phyloP scores from a whole-genome alignment of 257 asterid species.

The Ilex asprella region DNA sequence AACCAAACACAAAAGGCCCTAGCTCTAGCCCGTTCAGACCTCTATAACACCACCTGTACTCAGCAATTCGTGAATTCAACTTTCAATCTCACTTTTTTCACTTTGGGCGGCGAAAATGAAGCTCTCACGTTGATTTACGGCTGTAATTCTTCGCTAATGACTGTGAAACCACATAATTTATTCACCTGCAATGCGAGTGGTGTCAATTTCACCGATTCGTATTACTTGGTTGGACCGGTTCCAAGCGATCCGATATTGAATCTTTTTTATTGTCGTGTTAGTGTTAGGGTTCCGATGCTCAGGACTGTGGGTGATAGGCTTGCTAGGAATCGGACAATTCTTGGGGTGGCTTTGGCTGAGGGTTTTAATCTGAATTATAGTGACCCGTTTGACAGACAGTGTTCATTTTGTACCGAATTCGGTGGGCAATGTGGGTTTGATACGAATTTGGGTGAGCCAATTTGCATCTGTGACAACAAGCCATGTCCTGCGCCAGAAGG shows the following conservation, averaged over 20 bases:
- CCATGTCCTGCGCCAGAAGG: constrained; percentile 24
- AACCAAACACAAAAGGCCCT: constrained; percentile 27
- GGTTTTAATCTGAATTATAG: constrained; percentile 56
- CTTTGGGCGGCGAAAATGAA: constrained; percentile 21
- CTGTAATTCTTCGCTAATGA: constrained; percentile 31
- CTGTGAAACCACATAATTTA: constrained; percentile 21
- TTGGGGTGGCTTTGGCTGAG: constrained; percentile 39
- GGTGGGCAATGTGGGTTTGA: constrained; percentile 62
- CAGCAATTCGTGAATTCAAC: constrained; percentile 34
- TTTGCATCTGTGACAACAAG: constrained; percentile 49
- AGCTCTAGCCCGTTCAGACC: constrained; percentile 42
- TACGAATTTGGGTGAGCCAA: constrained; percentile 18
- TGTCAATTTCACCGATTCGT: constrained; percentile 29
- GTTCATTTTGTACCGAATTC: constrained; percentile 30
- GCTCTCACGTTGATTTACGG: constrained; percentile 39
- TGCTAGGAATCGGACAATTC: constrained; percentile 17
- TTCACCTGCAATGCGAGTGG: constrained; percentile 28
- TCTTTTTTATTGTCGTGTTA: constrained; percentile 20
- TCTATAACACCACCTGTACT: constrained; percentile 37
- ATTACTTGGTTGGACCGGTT: constrained; percentile 36
- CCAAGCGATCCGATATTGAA: constrained; percentile 38
- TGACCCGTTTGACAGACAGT: constrained; percentile 35
- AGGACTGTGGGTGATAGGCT: constrained; percentile 27
- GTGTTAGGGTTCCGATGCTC: constrained; percentile 34
- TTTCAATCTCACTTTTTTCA: constrained; percentile 26